A percentile compares a stretch with the other conserved stretches of the same genome.
These are phyloP conservation scores for Mycena crocata DNA, from an alignment of 768 basidiomycete genomes.

Conservation along the genomic window DNA sequence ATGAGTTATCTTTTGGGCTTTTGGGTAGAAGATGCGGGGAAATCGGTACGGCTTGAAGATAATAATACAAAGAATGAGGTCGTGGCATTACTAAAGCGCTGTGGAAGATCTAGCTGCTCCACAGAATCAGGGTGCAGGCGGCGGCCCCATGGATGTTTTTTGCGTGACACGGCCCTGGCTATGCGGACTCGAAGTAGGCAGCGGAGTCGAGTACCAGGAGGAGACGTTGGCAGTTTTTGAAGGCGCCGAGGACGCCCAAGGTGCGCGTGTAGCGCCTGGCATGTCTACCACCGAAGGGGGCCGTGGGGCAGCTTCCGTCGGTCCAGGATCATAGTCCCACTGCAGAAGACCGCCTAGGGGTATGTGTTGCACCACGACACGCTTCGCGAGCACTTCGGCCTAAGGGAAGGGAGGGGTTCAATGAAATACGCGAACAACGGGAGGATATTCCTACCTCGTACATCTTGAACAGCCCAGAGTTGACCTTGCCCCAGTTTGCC, in stretches of 20 bases:
- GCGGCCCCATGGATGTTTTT: conserved; percentile 4
- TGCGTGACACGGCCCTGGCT: neutral
- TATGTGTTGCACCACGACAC: conserved; percentile 96
- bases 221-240: conserved; percentile 1
- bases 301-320: neutral
- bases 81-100: too few species aligned
- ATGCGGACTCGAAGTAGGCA: neutral
- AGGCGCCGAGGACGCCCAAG: conserved; percentile 20
- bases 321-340: conserved; percentile 57
- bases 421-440: neutral
- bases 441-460: conserved; percentile 68
- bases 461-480: conserved; percentile 94
- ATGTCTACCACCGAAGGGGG: neutral
- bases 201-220: conserved; percentile 22
- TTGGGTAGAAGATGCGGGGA: too few species aligned
- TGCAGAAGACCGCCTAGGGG: conserved; percentile 85
- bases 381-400: conserved; percentile 93
- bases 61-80: neutral
- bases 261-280: conserved; percentile 25
- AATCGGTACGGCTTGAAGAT: neutral
- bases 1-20: conserved; percentile 5
- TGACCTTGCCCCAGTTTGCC: conserved; percentile 91
- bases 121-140: neutral
- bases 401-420: conserved; percentile 41
- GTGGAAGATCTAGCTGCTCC: too few species aligned